A percentile compares a stretch with the other conserved stretches of the same genome.
phyloP scores from a whole-genome alignment of 169 alveolate genomes.

The Babesia gibsoni region DNA sequence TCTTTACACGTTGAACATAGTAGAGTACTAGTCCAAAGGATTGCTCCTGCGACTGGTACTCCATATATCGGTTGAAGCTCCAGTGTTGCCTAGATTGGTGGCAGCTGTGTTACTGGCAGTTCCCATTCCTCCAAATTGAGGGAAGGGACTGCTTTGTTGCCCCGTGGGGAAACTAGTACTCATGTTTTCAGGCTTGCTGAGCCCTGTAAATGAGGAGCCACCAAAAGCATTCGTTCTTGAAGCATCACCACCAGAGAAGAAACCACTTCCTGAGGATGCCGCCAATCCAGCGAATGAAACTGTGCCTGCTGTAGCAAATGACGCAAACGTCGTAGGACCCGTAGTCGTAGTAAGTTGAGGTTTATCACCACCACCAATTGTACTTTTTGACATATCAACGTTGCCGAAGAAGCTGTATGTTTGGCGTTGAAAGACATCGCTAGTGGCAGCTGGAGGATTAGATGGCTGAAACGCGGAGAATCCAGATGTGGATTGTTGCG shows the following conservation, averaged over 20 bases:
- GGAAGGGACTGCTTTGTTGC: not conserved
- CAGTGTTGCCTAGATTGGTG: not conserved
- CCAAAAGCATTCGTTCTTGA: not conserved
- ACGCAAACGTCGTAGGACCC: slow-evolving; percentile 9
- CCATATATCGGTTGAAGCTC: not conserved
- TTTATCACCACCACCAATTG: not conserved
- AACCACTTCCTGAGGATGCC: not conserved
- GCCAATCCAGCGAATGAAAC: slow-evolving; percentile 20
- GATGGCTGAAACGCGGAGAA: too few relatives aligned
- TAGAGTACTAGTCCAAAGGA: not conserved
- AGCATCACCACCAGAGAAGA: not conserved
- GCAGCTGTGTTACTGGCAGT: not conserved
- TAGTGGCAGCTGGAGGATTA: not conserved
- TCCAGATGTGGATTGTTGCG: too few relatives aligned
- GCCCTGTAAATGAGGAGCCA: not conserved
- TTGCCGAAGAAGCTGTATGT: slow-evolving; percentile 1
- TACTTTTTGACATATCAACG: not conserved
- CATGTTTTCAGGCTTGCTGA: not conserved
- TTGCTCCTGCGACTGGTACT: not conserved
- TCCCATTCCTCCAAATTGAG: not conserved
- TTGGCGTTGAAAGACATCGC: slow-evolving; percentile 3
- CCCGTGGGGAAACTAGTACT: not conserved
- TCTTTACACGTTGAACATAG: too few relatives aligned
- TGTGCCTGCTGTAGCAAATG: not conserved
- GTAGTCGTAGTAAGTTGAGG: not conserved